A percentile compares a stretch with the other conserved stretches of the same genome.
Evolutionary conservation across 148 eudicot species (phyloP).

Genomic region (Linanthus parryae): DNA sequence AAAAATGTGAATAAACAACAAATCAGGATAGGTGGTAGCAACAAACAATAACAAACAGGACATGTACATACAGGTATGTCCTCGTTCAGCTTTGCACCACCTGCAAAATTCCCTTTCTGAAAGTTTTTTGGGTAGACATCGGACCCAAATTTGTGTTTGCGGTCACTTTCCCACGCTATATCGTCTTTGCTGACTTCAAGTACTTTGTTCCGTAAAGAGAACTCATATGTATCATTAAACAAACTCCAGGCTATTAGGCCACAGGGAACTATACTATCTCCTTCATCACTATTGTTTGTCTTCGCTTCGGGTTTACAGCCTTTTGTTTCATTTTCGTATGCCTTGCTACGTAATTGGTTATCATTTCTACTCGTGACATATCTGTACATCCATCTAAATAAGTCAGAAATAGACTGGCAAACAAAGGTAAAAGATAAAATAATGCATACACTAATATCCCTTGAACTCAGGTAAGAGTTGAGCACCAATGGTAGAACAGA

Average conservation of each 20-base stretch:
- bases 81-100: constrained; percentile 70
- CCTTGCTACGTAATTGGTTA: constrained; percentile 41
- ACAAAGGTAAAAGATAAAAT: no score
- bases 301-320: constrained; percentile 46
- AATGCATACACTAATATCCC: no score
- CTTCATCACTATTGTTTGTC: constrained; percentile 1
- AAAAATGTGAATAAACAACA: not conserved
- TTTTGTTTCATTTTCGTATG: constrained; percentile 13
- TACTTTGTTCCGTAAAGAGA: constrained; percentile 26
- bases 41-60: constrained; percentile 3
- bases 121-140: constrained; percentile 78
- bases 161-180: constrained; percentile 90
- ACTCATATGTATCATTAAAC: constrained; percentile 76
- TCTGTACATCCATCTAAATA: no score
- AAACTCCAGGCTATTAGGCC: constrained; percentile 93
- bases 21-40: not conserved
- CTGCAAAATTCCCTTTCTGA: constrained; percentile 44
- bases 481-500: no score
- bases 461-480: no score
- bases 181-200: constrained; percentile 50
- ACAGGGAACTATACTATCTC: constrained; percentile 76
- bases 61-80: constrained; percentile 54
- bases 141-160: constrained; percentile 56
- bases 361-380: constrained; percentile 69
- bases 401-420: no score